phyloP scores from a whole-genome alignment of 1,284 basidiomycete genomes.

The Leccinum pallidistipes region DNA sequence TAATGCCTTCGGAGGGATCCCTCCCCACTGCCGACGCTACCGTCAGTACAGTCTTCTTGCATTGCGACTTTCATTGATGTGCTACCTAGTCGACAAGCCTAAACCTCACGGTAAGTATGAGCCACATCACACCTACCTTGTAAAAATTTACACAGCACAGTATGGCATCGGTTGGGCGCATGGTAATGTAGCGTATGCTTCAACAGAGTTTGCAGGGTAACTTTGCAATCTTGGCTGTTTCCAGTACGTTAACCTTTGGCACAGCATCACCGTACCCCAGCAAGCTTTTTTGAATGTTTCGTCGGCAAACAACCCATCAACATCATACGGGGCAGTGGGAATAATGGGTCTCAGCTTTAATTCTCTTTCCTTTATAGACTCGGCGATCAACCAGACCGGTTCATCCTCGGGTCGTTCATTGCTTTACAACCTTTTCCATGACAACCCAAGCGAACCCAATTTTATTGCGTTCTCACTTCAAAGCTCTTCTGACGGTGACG shows the following conservation, averaged over 20 bases:
- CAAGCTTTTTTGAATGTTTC: slow-evolving; percentile 72
- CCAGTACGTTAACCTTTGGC: slow-evolving; percentile 8
- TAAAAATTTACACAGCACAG: slow-evolving; percentile 37
- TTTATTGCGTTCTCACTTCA: slow-evolving; percentile 76
- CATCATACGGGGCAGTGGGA: slow-evolving; percentile 71
- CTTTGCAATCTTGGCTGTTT: slow-evolving; percentile 14
- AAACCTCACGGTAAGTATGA: slow-evolving; percentile 58
- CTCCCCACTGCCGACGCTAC: slow-evolving; percentile 53
- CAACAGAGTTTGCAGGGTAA: slow-evolving; percentile 69
- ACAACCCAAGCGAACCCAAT: slow-evolving; percentile 68
- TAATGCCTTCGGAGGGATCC: slow-evolving; percentile 51
- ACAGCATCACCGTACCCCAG: slow-evolving; percentile 58
- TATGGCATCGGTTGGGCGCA: slow-evolving; percentile 78
- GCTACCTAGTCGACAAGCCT: slow-evolving; percentile 41
- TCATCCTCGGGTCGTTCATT: slow-evolving; percentile 62
- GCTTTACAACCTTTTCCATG: slow-evolving; percentile 70
- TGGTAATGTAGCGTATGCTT: slow-evolving; percentile 60
- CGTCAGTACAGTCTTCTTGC: slow-evolving; percentile 40
- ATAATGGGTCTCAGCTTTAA: slow-evolving; percentile 79
- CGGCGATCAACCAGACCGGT: slow-evolving; percentile 54
- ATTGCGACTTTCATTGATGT: slow-evolving; percentile 12
- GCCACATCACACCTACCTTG: neutral
- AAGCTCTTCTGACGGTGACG: slow-evolving; percentile 51
- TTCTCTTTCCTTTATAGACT: slow-evolving; percentile 67
- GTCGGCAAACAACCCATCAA: slow-evolving; percentile 62